Evolutionary conservation across 805 yeast genomes (phyloP).

Genomic region (Candida vartiovaarae): DNA sequence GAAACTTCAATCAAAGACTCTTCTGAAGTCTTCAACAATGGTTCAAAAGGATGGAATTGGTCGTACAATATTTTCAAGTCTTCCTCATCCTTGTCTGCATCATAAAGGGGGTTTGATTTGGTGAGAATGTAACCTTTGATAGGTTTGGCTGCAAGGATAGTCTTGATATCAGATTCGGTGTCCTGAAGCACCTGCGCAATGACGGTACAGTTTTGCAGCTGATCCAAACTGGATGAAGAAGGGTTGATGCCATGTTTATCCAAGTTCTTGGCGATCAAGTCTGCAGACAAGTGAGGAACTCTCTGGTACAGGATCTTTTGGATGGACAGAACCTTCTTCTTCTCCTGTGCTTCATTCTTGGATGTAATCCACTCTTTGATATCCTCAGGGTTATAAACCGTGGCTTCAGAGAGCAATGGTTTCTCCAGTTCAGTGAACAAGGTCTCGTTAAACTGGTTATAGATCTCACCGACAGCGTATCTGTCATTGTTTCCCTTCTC

Average conservation of each 20-base stretch:
- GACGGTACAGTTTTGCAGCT: slow-evolving; percentile 19
- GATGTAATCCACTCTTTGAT: slow-evolving; percentile 24
- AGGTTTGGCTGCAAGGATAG: slow-evolving; percentile 29
- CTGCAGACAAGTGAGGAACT: slow-evolving; percentile 72
- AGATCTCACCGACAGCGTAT: slow-evolving; percentile 70
- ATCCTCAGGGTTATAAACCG: slow-evolving; percentile 5
- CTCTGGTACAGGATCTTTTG: slow-evolving; percentile 64
- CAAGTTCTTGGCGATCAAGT: slow-evolving; percentile 58
- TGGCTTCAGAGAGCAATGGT: background rate
- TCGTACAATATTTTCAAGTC: slow-evolving; percentile 48
- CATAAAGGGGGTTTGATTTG: slow-evolving; percentile 47
- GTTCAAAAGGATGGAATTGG: slow-evolving; percentile 64
- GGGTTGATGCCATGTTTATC: slow-evolving; percentile 40
- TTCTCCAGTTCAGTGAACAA: slow-evolving; percentile 30
- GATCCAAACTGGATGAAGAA: slow-evolving; percentile 29
- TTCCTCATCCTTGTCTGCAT: slow-evolving; percentile 32
- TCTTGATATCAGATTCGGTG: slow-evolving; percentile 38
- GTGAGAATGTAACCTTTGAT: slow-evolving; percentile 58
- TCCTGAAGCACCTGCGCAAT: slow-evolving; percentile 38
- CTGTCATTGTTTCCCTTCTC: slow-evolving; percentile 58
- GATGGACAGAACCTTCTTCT: slow-evolving; percentile 47
- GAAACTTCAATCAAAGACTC: slow-evolving; percentile 35
- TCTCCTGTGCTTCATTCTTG: slow-evolving; percentile 21
- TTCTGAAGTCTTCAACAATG: slow-evolving; percentile 33
- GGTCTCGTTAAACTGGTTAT: slow-evolving; percentile 50